Evolutionary conservation across 2,329 filamentous ascomycete genomes (phyloP).

Genomic region (Aspergillus cejpii): DNA sequence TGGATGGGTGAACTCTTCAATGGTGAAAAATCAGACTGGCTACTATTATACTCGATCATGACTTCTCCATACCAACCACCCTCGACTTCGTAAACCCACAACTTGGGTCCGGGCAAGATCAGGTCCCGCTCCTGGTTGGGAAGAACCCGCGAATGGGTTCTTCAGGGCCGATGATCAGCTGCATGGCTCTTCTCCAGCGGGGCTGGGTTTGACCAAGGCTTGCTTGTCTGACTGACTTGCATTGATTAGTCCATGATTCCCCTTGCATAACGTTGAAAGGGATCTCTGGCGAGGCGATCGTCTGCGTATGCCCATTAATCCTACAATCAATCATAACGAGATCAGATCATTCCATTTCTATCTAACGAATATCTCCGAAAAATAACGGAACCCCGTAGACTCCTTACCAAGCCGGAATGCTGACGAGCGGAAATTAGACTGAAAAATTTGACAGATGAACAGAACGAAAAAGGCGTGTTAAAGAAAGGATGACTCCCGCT

Average conservation of each 20-base stretch:
- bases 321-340: neutral
- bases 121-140: conserved; percentile 57
- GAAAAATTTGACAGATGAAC: neutral
- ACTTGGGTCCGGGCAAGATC: conserved; percentile 66
- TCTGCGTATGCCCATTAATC: too few species aligned
- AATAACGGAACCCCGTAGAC: conserved; percentile 9
- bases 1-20: too few species aligned
- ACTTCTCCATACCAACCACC: too few species aligned
- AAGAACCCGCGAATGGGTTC: conserved; percentile 4
- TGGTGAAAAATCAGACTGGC: too few species aligned
- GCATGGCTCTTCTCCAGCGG: too few species aligned
- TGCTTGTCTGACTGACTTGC: conserved; percentile 1
- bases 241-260: conserved; percentile 28
- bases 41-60: too few species aligned
- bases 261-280: conserved; percentile 21
- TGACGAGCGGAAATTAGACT: neutral
- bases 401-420: conserved; percentile 11
- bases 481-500: neutral
- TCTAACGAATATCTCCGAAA: conserved; percentile 10
- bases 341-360: conserved; percentile 15
- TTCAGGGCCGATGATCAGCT: conserved; percentile 2
- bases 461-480: neutral
- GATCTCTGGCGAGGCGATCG: too few species aligned
- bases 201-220: too few species aligned
- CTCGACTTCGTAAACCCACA: conserved; percentile 67